Base-by-base conservation (phyloP, 306 rosid genomes). In the Cucumis hystrix region DNA sequence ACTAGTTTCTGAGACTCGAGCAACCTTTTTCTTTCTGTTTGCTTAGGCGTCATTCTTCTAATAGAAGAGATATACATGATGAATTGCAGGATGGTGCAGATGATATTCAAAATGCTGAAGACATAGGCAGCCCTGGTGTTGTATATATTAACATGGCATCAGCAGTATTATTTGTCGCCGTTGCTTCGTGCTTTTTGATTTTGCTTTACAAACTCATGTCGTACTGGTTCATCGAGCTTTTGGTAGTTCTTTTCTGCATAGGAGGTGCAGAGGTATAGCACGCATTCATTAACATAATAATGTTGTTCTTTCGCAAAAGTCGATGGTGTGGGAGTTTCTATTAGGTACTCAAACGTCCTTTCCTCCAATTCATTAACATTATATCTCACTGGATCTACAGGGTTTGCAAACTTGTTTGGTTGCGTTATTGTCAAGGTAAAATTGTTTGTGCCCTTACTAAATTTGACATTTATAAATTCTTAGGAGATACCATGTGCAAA, bases 331-430 rank as follows among this genome's bases (percentile, higher is more conserved):
- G 2, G 23, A 20, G 28, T 57, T 57, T 14, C n/a, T 10, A 28
- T 61, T 35, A 61, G 40, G 15, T 14, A 30, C 75, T 65, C 49
- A 30, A 40, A 51, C 66, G 69, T 57, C 75, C 75, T 75, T 59
- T 62, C 51, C 30, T 75, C 68, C 18, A 71, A 37, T 64, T 37
- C 80, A 82, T 54, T 85, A 68, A 86, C 75, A 77, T 63, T 78
- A 18, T 59, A 62, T 65, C 84, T 83, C 79, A 59, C 76, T 87
- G 83, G 63, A 56, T 79, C 54, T 86, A 81, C 87, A 95, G 99
- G 99, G 99, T 8, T 86, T 92, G 86, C 99, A 91, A 86, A 91
- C 96, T 78, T 92, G 99, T 86, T 83, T 89, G 90, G 98, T 91
- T 75, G 91, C 98, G 20, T 79, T 96, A 74, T 77, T 92, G 74